Base-by-base conservation (phyloP, 139 green algal species). In the Micractinium sp. region DNA sequence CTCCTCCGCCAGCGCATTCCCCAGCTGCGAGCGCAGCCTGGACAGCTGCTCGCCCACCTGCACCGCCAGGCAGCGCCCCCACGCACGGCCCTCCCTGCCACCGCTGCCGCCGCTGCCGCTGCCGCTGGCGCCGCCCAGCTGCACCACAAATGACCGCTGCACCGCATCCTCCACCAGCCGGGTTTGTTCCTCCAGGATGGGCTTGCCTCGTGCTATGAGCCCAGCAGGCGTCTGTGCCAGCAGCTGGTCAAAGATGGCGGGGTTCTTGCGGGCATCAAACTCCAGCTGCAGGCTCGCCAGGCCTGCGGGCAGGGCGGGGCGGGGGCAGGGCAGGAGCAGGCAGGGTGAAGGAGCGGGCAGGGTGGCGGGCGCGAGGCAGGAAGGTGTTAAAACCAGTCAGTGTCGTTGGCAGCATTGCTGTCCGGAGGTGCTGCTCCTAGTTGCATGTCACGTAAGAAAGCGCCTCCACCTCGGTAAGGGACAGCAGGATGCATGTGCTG, bases 1-100 rank as follows among this genome's bases (percentile, higher is more conserved):
- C 78, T 82, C 86, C 29, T 73, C 76, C 19, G 94, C 94, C 47
- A 96, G 85, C n/a, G 73, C 82, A 69, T 96, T 95, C n/a, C 94
- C 94, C 61, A 95, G 53, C 38, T 90, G 63, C 73, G 89, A 94
- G 29, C 94, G 82, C 38, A 95, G 81, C 5, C 76, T 63, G 36
- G 77, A 31, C 78, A 90, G 16, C 27, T 85, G 73, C 12, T 88
- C 61, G 23, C 91, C 89, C 0, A 75, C 85, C 22, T 33, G 33
- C 56, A 93, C 82, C 15, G 92, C 94, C 56, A 95, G 89, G 80
- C 87, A 91, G 15, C 39, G 38, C n/a, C 87, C 91, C 88, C 93
- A 92, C 27, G 69, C 71, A 29, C n/a, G 71, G 1, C 38, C 47
- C 15, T 19, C n/a, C 0, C 85, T n/a, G n/a, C n/a, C n/a, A n/a